Evolutionary conservation across 129 eudicot species (phyloP).

Genomic region (Pseudognaphalium luteoalbum): DNA sequence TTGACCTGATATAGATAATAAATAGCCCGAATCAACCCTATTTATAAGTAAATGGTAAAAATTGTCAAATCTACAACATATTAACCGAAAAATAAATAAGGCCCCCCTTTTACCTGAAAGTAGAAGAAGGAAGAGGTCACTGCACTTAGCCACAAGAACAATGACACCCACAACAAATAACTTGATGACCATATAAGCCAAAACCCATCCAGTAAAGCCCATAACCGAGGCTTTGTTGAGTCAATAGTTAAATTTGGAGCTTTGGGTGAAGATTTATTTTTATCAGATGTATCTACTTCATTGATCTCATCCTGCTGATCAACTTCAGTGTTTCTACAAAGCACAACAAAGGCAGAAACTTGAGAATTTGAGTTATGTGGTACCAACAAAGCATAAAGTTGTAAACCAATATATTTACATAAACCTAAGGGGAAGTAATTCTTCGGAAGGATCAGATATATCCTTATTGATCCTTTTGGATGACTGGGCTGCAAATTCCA

Average conservation of each 20-base stretch:
- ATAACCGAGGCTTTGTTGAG: constrained; percentile 53
- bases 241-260: constrained; percentile 33
- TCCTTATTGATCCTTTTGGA: constrained; percentile 72
- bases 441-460: constrained; percentile 52
- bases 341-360: constrained; percentile 5
- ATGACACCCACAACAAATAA: constrained; percentile 69
- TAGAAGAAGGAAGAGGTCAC: constrained; percentile 90
- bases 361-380: background rate
- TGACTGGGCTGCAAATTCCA: constrained; percentile 97
- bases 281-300: constrained; percentile 40
- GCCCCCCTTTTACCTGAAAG: constrained; percentile 62
- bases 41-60: background rate
- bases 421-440: constrained; percentile 58
- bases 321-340: constrained; percentile 54
- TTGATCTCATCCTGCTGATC: constrained; percentile 42
- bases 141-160: constrained; percentile 89
- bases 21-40: background rate
- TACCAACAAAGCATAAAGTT: constrained; percentile 1
- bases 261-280: constrained; percentile 43
- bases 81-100: background rate
- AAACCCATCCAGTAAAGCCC: constrained; percentile 86
- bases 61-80: background rate
- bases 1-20: background rate
- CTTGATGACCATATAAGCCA: constrained; percentile 79
- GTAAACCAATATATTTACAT: background rate